Base-by-base conservation (phyloP, 2,329 filamentous ascomycete genomes). In the Coniochaeta pulveracea region DNA sequence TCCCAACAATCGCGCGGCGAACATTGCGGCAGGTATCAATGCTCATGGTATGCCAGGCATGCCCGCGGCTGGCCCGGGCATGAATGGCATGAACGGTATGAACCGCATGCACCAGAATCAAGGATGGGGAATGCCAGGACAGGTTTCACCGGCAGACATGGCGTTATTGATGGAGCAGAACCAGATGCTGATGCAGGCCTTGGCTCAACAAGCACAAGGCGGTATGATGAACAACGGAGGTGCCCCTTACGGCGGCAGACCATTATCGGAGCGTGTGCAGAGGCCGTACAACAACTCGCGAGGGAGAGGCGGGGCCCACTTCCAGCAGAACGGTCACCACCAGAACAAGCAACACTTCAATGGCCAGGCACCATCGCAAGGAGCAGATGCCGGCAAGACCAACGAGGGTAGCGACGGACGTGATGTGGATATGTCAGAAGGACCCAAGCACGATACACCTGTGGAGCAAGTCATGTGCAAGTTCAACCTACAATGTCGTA, bases 121-220 rank as follows among this genome's bases (percentile, higher is more conserved):
- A n/a, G 44, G 45, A 27, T 39, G 37, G 35, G 70, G 65, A 57
- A 66, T 69, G 60, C 56, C 52, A 34, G 57, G 56, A 19, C 58
- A 53, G 41, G 61, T 55, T 38, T 67, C 60, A 55, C 64, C 75
- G 59, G 57, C 63, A 46, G 66, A 57, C 60, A 73, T 54, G 63
- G 81, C 60, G 69, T 85, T 58, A 67, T 89, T 93, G 61, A 72
- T 91, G 42, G 84, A 93, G 56, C 83, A 93, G 51, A 85, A 93
- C 50, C 73, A 76, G 35, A 80, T 88, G 47, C 66, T 85, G 47
- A 71, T 75, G 44, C 69, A 77, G 45, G 71, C 76, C 46, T 55
- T 72, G 44, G 64, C 80, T 50, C 72, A 51, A 44, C 50, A 52
- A 37, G 46, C 71, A 52, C 65, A 63, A 6, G 30, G 19, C 4